Percentiles rank a stretch among this genome's conserved stretches.
These are phyloP conservation scores for Begonia masoniana DNA, from an alignment of 306 rosid species.

Conservation along the genomic window DNA sequence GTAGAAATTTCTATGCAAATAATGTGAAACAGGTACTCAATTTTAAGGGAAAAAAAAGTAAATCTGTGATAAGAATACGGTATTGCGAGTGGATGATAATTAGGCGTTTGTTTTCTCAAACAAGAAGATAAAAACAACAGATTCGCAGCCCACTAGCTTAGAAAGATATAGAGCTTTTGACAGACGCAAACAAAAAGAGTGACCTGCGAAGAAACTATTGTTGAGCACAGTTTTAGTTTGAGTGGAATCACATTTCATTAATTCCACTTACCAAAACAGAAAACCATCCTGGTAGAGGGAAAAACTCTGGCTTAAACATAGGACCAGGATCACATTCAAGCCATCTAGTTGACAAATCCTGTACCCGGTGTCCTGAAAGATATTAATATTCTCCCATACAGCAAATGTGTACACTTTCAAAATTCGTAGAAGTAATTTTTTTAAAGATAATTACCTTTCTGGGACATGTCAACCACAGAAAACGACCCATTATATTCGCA, in stretches of 20 bases:
- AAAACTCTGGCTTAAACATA: slow-evolving; percentile 60
- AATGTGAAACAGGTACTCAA: too few species aligned
- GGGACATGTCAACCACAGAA: slow-evolving; percentile 90
- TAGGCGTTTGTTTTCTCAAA: too few species aligned
- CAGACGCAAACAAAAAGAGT: too few species aligned
- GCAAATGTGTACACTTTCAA: slow-evolving; percentile 1
- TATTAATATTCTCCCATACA: neutral
- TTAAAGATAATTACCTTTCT: slow-evolving; percentile 54
- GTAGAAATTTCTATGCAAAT: neutral
- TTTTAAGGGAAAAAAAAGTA: too few species aligned
- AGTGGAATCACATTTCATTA: too few species aligned
- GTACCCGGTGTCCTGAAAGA: slow-evolving; percentile 21
- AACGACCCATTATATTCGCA: slow-evolving; percentile 80
- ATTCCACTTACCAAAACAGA: slow-evolving; percentile 51
- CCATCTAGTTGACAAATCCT: slow-evolving; percentile 95
- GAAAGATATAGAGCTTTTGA: too few species aligned
- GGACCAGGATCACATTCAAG: slow-evolving; percentile 92
- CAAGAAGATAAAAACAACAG: too few species aligned
- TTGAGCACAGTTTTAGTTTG: too few species aligned
- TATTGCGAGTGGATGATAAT: too few species aligned
- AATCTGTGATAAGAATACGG: too few species aligned
- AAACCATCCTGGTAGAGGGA: slow-evolving; percentile 50
- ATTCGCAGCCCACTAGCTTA: too few species aligned
- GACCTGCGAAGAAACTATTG: too few species aligned
- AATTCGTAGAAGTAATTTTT: neutral